A percentile compares a stretch with the other conserved stretches of the same genome.
Conservation (phyloP, 2,329 filamentous ascomycete species). For the Fusarium napiforme region DNA sequence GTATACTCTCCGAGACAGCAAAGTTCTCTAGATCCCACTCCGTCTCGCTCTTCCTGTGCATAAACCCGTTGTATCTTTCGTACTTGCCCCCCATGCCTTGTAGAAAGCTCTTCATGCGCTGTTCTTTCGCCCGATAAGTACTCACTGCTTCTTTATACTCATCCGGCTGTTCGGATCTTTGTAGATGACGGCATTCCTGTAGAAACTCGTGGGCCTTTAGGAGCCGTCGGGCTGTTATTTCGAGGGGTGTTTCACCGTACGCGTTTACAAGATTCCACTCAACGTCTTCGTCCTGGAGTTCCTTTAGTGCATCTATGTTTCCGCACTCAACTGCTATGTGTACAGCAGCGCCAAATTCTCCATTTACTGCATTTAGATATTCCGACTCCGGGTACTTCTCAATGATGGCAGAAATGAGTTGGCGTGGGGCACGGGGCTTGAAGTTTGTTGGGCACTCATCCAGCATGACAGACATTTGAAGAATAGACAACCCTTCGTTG, state of each 20-base stretch:
- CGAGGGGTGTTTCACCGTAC: background rate
- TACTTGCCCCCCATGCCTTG: rapidly evolving
- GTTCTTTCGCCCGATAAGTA: background rate
- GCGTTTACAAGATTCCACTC: background rate
- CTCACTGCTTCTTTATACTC: rapidly evolving
- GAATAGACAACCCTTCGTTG: background rate
- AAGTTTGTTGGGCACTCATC: background rate
- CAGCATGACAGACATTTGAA: background rate
- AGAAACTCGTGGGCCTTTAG: background rate
- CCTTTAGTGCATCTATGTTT: rapidly evolving
- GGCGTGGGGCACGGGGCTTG: background rate
- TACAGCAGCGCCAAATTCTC: background rate
- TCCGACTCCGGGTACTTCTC: rapidly evolving
- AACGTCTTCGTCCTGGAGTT: rapidly evolving
- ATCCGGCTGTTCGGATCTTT: background rate
- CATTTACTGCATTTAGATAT: background rate
- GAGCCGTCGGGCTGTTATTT: background rate
- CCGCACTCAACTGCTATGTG: background rate
- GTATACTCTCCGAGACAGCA: rapidly evolving
- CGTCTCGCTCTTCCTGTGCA: background rate
- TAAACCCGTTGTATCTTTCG: background rate
- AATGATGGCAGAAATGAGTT: background rate
- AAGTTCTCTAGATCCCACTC: background rate
- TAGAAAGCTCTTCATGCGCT: background rate
- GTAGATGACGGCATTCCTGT: background rate